Evolutionary conservation across 306 rosid species (phyloP).

Genomic region (Cucurbita moschata): DNA sequence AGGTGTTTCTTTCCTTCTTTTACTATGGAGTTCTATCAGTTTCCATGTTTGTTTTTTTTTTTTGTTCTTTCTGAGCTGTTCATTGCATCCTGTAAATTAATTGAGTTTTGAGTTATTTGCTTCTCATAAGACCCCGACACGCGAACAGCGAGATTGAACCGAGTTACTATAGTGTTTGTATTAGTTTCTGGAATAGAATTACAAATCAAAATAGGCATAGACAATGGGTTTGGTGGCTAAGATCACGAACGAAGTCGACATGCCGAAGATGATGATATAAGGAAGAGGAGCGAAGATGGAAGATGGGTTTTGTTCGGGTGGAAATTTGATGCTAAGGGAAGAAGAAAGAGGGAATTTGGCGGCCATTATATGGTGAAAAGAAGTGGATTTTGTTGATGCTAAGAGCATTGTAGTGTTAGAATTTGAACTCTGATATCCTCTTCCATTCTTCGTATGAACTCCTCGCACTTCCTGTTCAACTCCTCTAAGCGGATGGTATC

Average conservation of each 20-base stretch:
- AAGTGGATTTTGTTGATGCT: background rate
- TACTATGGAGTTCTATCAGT: background rate
- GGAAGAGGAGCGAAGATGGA: slow-evolving; percentile 40
- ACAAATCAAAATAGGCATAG: background rate
- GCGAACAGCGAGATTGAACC: background rate
- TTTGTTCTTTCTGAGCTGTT: background rate
- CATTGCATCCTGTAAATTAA: background rate
- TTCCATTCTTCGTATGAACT: slow-evolving; percentile 6
- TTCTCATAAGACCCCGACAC: background rate
- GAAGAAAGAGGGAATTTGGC: slow-evolving; percentile 37
- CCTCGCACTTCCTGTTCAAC: slow-evolving; percentile 1
- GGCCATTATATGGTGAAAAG: slow-evolving; percentile 24
- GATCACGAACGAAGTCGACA: slow-evolving; percentile 97
- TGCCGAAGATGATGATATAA: slow-evolving; percentile 85
- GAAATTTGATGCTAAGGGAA: slow-evolving; percentile 29
- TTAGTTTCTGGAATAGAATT: background rate
- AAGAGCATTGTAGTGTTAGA: background rate
- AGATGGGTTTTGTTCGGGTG: slow-evolving; percentile 19
- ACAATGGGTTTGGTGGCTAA: slow-evolving; percentile 30
- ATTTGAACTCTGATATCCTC: background rate
- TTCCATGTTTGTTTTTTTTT: background rate
- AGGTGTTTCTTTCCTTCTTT: background rate
- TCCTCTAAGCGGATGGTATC: slow-evolving; percentile 2
- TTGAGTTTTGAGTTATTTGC: background rate
- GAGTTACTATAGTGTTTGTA: background rate